These are phyloP conservation scores for Ambrosiella xylebori DNA, from an alignment of 2,329 filamentous ascomycete genomes.

Conservation along the genomic window DNA sequence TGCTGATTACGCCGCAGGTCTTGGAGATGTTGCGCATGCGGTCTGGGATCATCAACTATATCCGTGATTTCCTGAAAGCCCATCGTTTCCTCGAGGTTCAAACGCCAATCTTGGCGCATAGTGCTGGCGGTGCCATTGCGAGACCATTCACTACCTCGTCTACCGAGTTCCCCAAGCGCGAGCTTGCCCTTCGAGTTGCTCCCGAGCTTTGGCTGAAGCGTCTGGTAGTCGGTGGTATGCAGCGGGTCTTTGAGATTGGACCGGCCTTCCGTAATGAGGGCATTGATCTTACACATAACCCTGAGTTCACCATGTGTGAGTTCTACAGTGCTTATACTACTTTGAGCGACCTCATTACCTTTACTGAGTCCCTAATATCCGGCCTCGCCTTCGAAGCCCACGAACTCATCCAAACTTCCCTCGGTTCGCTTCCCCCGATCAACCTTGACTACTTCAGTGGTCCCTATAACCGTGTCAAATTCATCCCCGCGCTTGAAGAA, in stretches of 20 bases:
- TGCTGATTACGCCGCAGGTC: slow-evolving; percentile 55
- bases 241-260: slow-evolving; percentile 84
- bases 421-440: slow-evolving; percentile 30
- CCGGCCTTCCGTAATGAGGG: slow-evolving; percentile 88
- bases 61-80: slow-evolving; percentile 57
- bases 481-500: slow-evolving; percentile 61
- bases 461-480: slow-evolving; percentile 55
- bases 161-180: slow-evolving; percentile 55
- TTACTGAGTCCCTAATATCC: slow-evolving; percentile 56
- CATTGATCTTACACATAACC: slow-evolving; percentile 81
- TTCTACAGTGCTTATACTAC: slow-evolving; percentile 82
- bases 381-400: slow-evolving; percentile 38
- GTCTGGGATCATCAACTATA: slow-evolving; percentile 52
- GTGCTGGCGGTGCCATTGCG: slow-evolving; percentile 74
- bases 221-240: slow-evolving; percentile 72
- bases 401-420: slow-evolving; percentile 26
- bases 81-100: slow-evolving; percentile 70
- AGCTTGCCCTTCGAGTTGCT: slow-evolving; percentile 68
- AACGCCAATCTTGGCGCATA: slow-evolving; percentile 70
- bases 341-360: slow-evolving; percentile 53
- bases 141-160: slow-evolving; percentile 70
- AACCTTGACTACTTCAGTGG: slow-evolving; percentile 29
- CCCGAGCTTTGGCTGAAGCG: slow-evolving; percentile 93
- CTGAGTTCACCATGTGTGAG: slow-evolving; percentile 94
- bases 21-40: slow-evolving; percentile 57